Evolutionary conservation across 176 grass and related monocot species (phyloP), one percentile per base, ranked within the genome.

Genomic region (Eragrostis curvula): DNA sequence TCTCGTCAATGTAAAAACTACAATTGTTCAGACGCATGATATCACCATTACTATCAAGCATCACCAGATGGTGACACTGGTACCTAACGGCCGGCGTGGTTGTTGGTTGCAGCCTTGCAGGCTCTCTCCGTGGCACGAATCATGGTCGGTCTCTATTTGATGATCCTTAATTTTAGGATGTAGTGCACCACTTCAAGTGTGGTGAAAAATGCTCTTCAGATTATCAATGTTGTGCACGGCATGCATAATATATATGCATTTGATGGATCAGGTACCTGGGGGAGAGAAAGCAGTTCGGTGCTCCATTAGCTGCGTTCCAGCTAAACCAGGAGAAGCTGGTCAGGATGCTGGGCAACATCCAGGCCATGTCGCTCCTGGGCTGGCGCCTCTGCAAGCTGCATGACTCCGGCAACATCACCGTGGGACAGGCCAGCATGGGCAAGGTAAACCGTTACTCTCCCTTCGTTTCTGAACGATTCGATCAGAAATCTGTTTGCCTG

Each of bases 261-360:
- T 81, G 61, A 6, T 51, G 49, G 50, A 74, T 57, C 70, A 93
- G 91, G 88, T 90, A 93, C 71, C 62, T 94, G 28, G 74, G 53
- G 46, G 91, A 90, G 79, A 94, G 91, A 77, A 94, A 88, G 16
- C 91, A 94, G 32, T 90, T 94, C 41, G 88, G 88, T n/a, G 88
- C 69, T 16, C 82, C 88, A 17, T 61, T 94, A 36, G 88, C 88
- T 9, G 68, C 91, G 25, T 94, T 90, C 62, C 88, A 94, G 73
- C 66, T 91, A 41, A 88, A 82, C 86, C 88, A 94, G 47, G 88
- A 91, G 85, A 94, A 89, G 50, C 83, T 94, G 9, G 86, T 81
- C 5, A 75, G 83, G 18, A 91, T 94, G 86, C 79, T 94, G 27
- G 86, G 92, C 46, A 94, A 91, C 45, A 87, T 94, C 73, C 91